Evolutionary conservation across 305 asterid species (phyloP).

Genomic region (Coffea humblotiana): DNA sequence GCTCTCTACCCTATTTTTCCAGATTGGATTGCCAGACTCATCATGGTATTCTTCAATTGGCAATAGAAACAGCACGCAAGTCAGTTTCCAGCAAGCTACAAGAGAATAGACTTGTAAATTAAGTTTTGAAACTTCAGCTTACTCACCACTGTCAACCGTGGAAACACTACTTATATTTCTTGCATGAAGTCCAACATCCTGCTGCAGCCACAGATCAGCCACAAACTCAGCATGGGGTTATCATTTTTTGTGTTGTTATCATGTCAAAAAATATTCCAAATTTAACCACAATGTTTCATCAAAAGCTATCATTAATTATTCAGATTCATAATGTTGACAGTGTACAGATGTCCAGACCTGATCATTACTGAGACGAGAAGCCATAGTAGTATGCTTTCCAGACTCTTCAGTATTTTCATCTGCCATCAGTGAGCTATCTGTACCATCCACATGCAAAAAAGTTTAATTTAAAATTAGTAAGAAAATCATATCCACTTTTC

Average conservation of each 20-base stretch:
- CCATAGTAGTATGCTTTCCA: conserved; percentile 36
- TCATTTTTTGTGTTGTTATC: background rate
- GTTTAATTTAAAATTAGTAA: conserved; percentile 9
- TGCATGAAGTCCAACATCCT: conserved; percentile 91
- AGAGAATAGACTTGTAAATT: background rate
- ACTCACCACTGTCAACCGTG: conserved; percentile 91
- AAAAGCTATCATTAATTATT: background rate
- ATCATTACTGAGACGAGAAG: conserved; percentile 39
- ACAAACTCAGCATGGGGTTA: background rate
- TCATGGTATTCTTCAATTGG: conserved; percentile 54
- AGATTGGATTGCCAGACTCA: conserved; percentile 91
- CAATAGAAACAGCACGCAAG: conserved; percentile 14
- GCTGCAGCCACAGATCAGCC: conserved; percentile 22
- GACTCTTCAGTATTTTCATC: conserved; percentile 40
- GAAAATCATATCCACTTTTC: background rate
- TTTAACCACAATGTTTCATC: background rate
- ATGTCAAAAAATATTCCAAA: background rate
- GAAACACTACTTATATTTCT: conserved; percentile 87
- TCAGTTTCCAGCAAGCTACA: conserved; percentile 4
- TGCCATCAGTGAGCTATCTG: conserved; percentile 36
- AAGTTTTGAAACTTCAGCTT: conserved; percentile 3
- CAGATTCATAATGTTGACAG: background rate
- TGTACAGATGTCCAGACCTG: conserved; percentile 34
- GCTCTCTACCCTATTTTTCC: conserved; percentile 97
- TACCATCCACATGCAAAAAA: conserved; percentile 9